A percentile compares a stretch with the other conserved stretches of the same genome.
Conservation (phyloP, 352 stramenopile genomes). For the Phytopythium montanum region DNA sequence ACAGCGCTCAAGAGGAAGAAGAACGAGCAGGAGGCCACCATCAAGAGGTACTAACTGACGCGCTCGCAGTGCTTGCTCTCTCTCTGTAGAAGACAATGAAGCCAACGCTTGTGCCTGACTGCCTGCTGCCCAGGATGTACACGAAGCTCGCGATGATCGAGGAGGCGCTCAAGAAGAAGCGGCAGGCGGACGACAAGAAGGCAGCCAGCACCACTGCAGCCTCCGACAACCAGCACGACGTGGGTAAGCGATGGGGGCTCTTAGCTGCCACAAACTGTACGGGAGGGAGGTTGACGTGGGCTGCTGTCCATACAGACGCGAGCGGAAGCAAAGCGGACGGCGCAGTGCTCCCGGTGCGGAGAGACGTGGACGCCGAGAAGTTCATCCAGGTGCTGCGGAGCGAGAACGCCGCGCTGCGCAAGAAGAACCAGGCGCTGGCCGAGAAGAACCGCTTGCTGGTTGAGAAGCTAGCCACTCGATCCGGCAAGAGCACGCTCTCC, state of each 20-base stretch:
- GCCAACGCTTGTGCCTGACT: background rate
- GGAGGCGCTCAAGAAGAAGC: conserved; percentile 79
- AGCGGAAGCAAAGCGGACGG: conserved; percentile 18
- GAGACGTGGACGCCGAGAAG: conserved; percentile 76
- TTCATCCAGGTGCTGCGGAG: conserved; percentile 77
- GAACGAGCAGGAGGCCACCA: conserved; percentile 89
- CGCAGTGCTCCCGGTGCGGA: conserved; percentile 26
- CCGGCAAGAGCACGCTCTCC: background rate
- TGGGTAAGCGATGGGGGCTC: conserved; percentile 17
- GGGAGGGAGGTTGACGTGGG: too few species aligned
- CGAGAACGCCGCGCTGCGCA: conserved; percentile 67
- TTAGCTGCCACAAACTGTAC: too few species aligned
- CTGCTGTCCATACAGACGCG: conserved; percentile 14
- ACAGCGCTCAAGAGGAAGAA: conserved; percentile 87
- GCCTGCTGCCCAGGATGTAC: conserved; percentile 56
- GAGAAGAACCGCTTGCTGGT: conserved; percentile 70
- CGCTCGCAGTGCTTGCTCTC: too few species aligned
- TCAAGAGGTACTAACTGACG: conserved; percentile 54
- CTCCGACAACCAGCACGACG: conserved; percentile 56
- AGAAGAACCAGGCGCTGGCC: conserved; percentile 66
- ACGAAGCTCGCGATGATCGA: conserved; percentile 89
- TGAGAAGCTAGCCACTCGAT: conserved; percentile 38
- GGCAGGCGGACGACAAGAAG: conserved; percentile 27
- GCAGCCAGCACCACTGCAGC: too few species aligned
- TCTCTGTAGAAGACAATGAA: background rate